A percentile compares a stretch with the other conserved stretches of the same genome.
Conservation (phyloP, 164 flowering plant genomes). For the Tetrastigma voinierianum region DNA sequence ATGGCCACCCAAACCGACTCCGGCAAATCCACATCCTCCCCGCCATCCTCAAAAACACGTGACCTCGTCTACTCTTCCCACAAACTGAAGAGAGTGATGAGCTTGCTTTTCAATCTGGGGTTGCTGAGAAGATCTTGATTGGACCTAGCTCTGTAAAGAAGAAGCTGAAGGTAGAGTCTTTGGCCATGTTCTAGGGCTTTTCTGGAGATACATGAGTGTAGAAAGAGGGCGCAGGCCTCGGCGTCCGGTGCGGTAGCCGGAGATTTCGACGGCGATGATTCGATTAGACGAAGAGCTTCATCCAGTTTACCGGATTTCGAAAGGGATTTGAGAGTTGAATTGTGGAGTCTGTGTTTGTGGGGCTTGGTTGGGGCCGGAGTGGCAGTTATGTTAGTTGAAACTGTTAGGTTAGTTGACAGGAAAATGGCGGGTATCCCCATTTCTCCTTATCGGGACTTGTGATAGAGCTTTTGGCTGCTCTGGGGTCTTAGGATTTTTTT, state of each 20-base stretch:
- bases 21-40: slow-evolving; percentile 7
- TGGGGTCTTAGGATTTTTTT: too few relatives aligned
- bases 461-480: too few relatives aligned
- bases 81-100: slow-evolving; percentile 42
- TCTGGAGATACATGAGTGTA: slow-evolving; percentile 35
- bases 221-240: slow-evolving; percentile 23
- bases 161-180: slow-evolving; percentile 33
- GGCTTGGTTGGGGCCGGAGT: slow-evolving; percentile 1
- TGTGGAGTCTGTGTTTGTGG: slow-evolving; percentile 4
- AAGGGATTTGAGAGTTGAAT: slow-evolving; percentile 21
- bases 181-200: slow-evolving; percentile 34
- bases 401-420: slow-evolving; percentile 15
- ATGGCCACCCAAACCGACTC: slow-evolving; percentile 37
- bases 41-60: slow-evolving; percentile 25
- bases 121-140: slow-evolving; percentile 10
- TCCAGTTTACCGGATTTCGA: slow-evolving; percentile 31
- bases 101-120: slow-evolving; percentile 30
- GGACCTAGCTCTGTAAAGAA: not conserved
- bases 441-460: too few relatives aligned
- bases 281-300: slow-evolving; percentile 34
- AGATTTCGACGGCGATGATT: slow-evolving; percentile 18
- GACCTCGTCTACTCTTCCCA: slow-evolving; percentile 33
- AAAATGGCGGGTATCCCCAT: slow-evolving; percentile 19
- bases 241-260: not conserved
- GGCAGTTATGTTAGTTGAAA: slow-evolving; percentile 7